Conservation (phyloP, 2,329 filamentous ascomycete genomes). For the Ilyonectria robusta region DNA sequence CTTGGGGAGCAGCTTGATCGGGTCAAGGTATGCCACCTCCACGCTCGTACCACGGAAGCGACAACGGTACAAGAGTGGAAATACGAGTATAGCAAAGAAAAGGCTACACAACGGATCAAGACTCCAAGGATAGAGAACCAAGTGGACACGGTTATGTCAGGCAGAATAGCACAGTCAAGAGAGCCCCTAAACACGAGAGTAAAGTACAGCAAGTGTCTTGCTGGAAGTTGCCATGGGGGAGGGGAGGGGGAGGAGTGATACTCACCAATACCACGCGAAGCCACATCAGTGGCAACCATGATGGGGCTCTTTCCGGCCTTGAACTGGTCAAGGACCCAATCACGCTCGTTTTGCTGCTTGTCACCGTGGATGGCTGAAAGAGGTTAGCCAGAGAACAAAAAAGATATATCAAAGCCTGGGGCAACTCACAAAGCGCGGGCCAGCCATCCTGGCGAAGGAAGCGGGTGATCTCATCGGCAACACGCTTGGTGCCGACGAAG, state of each 20-base stretch:
- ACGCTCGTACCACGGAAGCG: constrained; percentile 78
- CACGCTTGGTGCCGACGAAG: constrained; percentile 94
- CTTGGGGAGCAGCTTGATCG: constrained; percentile 77
- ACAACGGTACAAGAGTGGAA: constrained; percentile 80
- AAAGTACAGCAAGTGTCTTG: constrained; percentile 79
- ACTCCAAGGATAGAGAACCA: constrained; percentile 87
- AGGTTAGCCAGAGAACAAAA: constrained; percentile 52
- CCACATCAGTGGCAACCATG: constrained; percentile 99
- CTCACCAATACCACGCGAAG: constrained; percentile 99
- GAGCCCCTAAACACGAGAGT: constrained; percentile 92
- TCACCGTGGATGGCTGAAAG: constrained; percentile 92
- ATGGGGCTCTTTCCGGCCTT: constrained; percentile 99
- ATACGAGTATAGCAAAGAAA: constrained; percentile 77
- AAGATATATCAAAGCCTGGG: constrained; percentile 49
- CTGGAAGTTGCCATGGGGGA: constrained; percentile 69
- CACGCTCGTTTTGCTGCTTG: constrained; percentile 99
- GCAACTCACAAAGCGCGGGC: constrained; percentile 89
- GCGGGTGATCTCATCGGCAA: constrained; percentile 97
- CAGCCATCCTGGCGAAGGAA: constrained; percentile 98
- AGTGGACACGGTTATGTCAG: constrained; percentile 86
- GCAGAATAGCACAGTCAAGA: constrained; percentile 92
- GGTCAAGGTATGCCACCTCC: constrained; percentile 85
- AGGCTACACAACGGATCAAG: constrained; percentile 75
- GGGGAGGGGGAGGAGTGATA: constrained; percentile 71
- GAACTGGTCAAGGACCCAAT: constrained; percentile 99